Evolutionary conservation across 1,284 basidiomycete genomes (phyloP).

Genomic region (Rhodotorula sp.): DNA sequence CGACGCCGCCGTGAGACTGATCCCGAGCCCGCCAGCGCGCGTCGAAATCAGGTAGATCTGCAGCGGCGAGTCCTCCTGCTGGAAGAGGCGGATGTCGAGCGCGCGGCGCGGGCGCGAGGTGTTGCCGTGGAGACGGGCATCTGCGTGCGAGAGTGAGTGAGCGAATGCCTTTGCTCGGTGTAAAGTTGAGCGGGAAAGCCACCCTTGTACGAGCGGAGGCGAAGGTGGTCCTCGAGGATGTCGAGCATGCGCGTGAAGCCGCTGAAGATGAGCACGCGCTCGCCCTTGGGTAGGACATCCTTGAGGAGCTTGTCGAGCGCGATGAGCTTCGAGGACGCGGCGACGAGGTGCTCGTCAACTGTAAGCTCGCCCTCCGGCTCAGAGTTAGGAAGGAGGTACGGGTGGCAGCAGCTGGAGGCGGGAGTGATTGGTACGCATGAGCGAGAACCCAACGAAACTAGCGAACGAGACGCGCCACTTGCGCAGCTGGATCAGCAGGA

Average conservation of each 20-base stretch:
- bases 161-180: too few relatives aligned
- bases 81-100: constrained; percentile 64
- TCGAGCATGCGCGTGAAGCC: constrained; percentile 58
- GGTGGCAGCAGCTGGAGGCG: constrained; percentile 49
- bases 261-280: constrained; percentile 47
- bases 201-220: constrained; percentile 33
- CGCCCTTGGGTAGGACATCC: constrained; percentile 41
- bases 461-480: constrained; percentile 55
- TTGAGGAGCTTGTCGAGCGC: constrained; percentile 45
- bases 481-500: constrained; percentile 60
- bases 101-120: constrained; percentile 58
- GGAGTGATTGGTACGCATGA: neutral
- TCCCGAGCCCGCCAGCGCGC: constrained; percentile 49
- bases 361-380: constrained; percentile 57
- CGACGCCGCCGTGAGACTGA: constrained; percentile 42
- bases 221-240: constrained; percentile 43
- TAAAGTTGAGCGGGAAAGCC: too few relatives aligned
- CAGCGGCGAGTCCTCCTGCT: constrained; percentile 57
- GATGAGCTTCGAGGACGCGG: constrained; percentile 56
- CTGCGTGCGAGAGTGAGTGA: neutral
- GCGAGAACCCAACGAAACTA: constrained; percentile 53
- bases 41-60: constrained; percentile 43
- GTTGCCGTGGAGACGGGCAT: constrained; percentile 41
- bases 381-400: constrained; percentile 60
- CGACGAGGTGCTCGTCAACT: constrained; percentile 62